Evolutionary conservation across 306 rosid genomes (phyloP), one percentile per base, ranked within the genome.

Genomic region (Trifolium pratense): DNA sequence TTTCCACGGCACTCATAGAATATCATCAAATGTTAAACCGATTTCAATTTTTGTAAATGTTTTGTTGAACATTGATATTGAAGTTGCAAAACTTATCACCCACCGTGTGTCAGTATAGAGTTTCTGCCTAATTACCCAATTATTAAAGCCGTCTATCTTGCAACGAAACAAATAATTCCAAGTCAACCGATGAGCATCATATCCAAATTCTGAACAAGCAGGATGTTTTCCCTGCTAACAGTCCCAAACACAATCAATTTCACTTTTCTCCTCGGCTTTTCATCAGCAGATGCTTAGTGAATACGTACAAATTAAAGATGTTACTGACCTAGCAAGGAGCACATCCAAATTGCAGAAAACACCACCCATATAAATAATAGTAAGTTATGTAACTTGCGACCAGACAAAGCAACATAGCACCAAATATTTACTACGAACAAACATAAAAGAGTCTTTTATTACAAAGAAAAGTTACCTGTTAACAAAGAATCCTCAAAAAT

Each of bases 401-500:
- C 74, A 65, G 63, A 71, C 14, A 75, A 61, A 52, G 70, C 58
- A 64, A 80, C 72, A 68, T 32, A 48, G 55, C 13, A 57, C 53
- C 45, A 71, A 37, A 43, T 52, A 25, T 36, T 73, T 23, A 11
- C 20, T 55, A 59, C 61, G 56, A 69, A 60, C 69, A 59, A 75
- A 72, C 21, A 40, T 9, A 23, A 49, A n/a, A 52, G 15, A 51
- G 65, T 56, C 25, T 43, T 21, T 63, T 63, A 61, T 78, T 71
- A 46, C 4, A 48, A 70, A 69, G 75, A 66, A 68, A 61, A 61
- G 15, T 71, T 70, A 74, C 98, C 98, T 75, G 99, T 94, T 71
- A 94, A 79, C 84, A 94, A 76, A 39, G 99, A 94, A 85, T 94
- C 99, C 88, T 94, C 99, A 81, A 90, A 94, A 76, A 94, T 53